Percentiles rank a stretch among this genome's conserved stretches.
These are phyloP conservation scores for Rhododendron vialii DNA, from an alignment of 148 eudicot species.

Conservation along the genomic window DNA sequence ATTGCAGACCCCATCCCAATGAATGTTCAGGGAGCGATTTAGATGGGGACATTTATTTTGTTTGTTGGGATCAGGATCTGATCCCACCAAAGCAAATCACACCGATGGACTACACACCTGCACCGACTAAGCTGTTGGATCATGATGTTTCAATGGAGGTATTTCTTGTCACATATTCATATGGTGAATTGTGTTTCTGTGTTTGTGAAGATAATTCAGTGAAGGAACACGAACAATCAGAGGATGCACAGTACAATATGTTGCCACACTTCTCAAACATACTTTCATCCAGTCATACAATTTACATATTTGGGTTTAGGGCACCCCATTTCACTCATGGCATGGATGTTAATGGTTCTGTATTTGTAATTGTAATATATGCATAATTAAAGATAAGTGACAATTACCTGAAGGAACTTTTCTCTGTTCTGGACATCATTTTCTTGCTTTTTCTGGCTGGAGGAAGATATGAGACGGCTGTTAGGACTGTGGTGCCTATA, in stretches of 20 bases:
- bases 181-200: not conserved
- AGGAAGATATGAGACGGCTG: not conserved
- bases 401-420: not conserved
- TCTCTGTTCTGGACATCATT: not conserved
- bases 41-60: conserved; percentile 93
- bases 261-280: not conserved
- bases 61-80: conserved; percentile 81
- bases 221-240: too few relatives aligned
- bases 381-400: too few relatives aligned
- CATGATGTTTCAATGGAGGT: conserved; percentile 75
- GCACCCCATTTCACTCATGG: not conserved
- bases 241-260: not conserved
- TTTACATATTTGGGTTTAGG: not conserved
- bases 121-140: conserved; percentile 39
- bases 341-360: not conserved
- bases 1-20: conserved; percentile 84
- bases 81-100: conserved; percentile 49
- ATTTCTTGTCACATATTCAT: not conserved
- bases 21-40: conserved; percentile 98
- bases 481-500: not conserved
- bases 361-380: not conserved
- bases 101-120: conserved; percentile 77
- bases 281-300: not conserved
- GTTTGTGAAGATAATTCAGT: not conserved
- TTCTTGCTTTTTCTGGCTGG: not conserved